Evolutionary conservation across 2,329 filamentous ascomycete species (phyloP), one percentile per base, ranked within the genome.

Genomic region (Ceratocystis lukuohia): DNA sequence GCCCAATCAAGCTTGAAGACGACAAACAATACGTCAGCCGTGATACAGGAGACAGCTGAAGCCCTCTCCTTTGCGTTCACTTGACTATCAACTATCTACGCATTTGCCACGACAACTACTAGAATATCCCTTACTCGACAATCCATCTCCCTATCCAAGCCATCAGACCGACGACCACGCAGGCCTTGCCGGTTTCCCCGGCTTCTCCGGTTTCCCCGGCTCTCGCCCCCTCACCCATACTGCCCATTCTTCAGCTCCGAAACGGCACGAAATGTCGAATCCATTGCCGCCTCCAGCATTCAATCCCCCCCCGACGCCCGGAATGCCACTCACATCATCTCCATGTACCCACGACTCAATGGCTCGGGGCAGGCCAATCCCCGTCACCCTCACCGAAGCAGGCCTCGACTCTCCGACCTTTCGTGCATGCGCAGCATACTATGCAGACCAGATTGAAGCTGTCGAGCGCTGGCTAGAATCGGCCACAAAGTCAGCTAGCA

Each of bases 391-490:
- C 71, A 94, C 93, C 77, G 94, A 99, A 82, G 94, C 94, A 63
- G 89, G 91, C 22, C 88, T 97, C 78, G 94, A 99, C 77, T 96
- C 92, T 48, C 94, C 94, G 30, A 95, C 92, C 45, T 97, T 97
- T 75, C 90, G 94, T 70, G 90, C 92, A 61, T 89, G 89, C 25
- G 84, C 90, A 53, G 78, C 88, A 61, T 91, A 96, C 77, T 96
- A 96, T 74, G 83, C 85, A 69, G 94, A 97, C 70, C 93, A 99
- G 78, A 84, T 96, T 72, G 94, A 97, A 70, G 82, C 85, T 66
- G 83, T 97, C 68, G 94, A 97, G 76, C 86, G 84, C 81, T 99
- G 94, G 94, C 88, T 99, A 37, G 91, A 82, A 53, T 78, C 77
- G 64, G 84, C 84, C 70, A 77, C 79, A 61, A 77, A 77, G 69